Conservation (phyloP, 768 basidiomycete genomes). For the Boletus edulis region DNA sequence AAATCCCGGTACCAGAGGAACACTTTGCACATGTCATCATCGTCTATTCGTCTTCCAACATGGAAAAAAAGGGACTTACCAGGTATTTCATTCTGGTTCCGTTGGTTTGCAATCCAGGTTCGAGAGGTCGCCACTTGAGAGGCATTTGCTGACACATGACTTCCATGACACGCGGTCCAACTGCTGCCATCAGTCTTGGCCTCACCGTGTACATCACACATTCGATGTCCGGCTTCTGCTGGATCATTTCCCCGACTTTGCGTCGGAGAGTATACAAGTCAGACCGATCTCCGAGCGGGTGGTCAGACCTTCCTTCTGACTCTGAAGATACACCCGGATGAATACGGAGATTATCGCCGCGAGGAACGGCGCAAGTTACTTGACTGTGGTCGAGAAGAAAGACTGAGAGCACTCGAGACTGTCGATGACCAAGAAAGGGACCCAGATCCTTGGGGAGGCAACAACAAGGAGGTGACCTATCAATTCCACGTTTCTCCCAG, state of each 20-base stretch:
- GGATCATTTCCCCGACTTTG: slow-evolving; percentile 40
- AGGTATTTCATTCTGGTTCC: too few relatives aligned
- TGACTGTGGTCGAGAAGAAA: slow-evolving; percentile 57
- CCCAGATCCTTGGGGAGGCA: slow-evolving; percentile 60
- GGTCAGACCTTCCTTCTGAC: slow-evolving; percentile 86
- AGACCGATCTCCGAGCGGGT: slow-evolving; percentile 46
- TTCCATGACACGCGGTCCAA: not conserved
- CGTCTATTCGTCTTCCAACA: too few relatives aligned
- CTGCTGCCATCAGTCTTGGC: slow-evolving; percentile 4
- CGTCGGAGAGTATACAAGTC: not conserved
- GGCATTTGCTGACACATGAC: not conserved
- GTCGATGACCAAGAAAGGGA: slow-evolving; percentile 41
- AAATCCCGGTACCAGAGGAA: too few relatives aligned
- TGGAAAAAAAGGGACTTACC: too few relatives aligned
- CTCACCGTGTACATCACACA: slow-evolving; percentile 41
- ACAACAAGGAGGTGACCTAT: slow-evolving; percentile 61
- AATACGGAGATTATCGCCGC: slow-evolving; percentile 61
- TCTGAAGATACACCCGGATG: slow-evolving; percentile 69
- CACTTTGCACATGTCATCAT: too few relatives aligned
- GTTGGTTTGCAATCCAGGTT: too few relatives aligned
- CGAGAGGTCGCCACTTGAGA: too few relatives aligned
- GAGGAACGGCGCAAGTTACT: slow-evolving; percentile 66
- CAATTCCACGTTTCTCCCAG: not conserved
- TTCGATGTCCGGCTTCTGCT: slow-evolving; percentile 79
- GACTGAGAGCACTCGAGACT: slow-evolving; percentile 53